These are phyloP conservation scores for Chaetomiaceae sp. DNA, from an alignment of 2,329 filamentous ascomycete species.

Conservation along the genomic window DNA sequence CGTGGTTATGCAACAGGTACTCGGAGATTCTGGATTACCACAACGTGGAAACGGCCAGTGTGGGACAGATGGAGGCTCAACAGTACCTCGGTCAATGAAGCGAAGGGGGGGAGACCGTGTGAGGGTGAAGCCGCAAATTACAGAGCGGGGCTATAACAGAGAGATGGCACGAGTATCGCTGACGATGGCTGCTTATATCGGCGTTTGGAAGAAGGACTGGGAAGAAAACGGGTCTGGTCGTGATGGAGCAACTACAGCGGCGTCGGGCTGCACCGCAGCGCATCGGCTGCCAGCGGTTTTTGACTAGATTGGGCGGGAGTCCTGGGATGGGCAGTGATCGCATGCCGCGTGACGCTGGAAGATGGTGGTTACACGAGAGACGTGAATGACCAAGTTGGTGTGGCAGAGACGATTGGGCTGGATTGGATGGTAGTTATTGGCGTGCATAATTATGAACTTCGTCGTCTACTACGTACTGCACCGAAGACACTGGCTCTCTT, in stretches of 20 bases:
- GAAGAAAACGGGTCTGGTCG: neutral
- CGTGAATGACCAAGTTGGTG: neutral
- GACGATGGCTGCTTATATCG: neutral
- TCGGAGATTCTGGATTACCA: constrained; percentile 98
- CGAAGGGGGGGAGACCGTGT: neutral
- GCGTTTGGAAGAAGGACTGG: constrained; percentile 2
- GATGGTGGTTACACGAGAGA: neutral
- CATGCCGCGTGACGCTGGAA: neutral
- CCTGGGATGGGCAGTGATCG: neutral
- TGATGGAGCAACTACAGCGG: neutral
- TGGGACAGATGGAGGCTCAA: constrained; percentile 2
- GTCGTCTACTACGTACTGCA: neutral
- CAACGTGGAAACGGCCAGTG: constrained; percentile 66
- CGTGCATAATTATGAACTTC: constrained; percentile 3
- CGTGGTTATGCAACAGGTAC: constrained; percentile 60
- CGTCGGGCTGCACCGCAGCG: neutral
- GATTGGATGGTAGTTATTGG: neutral
- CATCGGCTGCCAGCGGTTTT: neutral
- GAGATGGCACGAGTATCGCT: neutral
- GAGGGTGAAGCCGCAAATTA: neutral
- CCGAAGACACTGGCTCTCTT: neutral
- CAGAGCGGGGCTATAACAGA: neutral
- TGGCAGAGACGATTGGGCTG: neutral
- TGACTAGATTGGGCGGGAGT: neutral
- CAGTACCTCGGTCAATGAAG: constrained; percentile 7